phyloP scores from a whole-genome alignment of 2,329 filamentous ascomycete species.

The Aureobasidium sp. region DNA sequence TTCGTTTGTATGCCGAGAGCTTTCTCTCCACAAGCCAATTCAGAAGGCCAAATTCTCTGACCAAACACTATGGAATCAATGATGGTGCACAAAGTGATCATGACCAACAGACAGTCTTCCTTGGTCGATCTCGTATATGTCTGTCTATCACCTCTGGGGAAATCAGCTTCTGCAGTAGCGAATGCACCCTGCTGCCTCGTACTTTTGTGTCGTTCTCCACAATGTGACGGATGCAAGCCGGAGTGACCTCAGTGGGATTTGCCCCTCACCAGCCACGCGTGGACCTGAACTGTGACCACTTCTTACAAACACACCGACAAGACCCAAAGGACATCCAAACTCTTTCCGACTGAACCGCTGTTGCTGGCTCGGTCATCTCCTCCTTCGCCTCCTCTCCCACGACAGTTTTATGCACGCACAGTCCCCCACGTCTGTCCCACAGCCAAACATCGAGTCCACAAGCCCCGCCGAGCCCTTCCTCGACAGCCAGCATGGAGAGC shows the following conservation, averaged over 20 bases:
- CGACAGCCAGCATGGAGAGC: slow-evolving; percentile 55
- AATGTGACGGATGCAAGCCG: background rate
- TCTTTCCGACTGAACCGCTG: slow-evolving; percentile 43
- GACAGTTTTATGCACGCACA: slow-evolving; percentile 60
- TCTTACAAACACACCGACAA: slow-evolving; percentile 1
- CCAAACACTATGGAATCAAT: background rate
- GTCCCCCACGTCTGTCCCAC: slow-evolving; percentile 45
- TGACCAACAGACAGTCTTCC: background rate
- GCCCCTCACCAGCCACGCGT: background rate
- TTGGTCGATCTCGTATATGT: background rate
- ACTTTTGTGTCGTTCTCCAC: background rate
- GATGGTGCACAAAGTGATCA: background rate
- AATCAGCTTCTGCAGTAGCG: background rate
- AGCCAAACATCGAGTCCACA: slow-evolving; percentile 35
- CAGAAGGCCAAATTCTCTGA: background rate
- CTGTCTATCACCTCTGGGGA: background rate
- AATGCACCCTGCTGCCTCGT: no score
- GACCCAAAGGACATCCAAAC: no score
- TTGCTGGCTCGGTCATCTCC: slow-evolving; percentile 50
- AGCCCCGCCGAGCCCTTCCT: slow-evolving; percentile 29
- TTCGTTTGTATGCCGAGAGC: background rate
- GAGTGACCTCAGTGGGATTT: background rate
- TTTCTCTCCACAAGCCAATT: background rate
- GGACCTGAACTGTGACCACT: background rate
- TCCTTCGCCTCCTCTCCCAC: slow-evolving; percentile 29